phyloP scores from a whole-genome alignment of 495 filamentous ascomycete species.

The Neurospora sp. region DNA sequence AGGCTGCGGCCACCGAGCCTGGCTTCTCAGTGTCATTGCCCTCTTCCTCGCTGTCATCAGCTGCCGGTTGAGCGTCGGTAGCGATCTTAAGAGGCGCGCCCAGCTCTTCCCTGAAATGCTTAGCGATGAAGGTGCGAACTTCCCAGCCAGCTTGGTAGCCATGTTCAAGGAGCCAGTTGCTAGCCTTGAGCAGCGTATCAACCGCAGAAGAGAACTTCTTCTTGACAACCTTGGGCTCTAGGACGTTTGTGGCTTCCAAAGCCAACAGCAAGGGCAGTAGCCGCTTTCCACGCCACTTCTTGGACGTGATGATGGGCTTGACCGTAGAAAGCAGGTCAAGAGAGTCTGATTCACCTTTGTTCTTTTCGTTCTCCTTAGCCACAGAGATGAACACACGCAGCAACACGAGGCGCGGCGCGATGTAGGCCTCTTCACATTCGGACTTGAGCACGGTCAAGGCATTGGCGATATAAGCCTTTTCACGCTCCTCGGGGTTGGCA shows the following conservation, averaged over 20 bases:
- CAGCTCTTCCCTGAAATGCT: conserved; percentile 14
- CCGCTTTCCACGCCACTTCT: conserved; percentile 6
- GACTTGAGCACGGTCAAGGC: conserved; percentile 17
- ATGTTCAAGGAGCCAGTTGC: conserved; percentile 18
- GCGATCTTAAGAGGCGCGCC: conserved; percentile 11
- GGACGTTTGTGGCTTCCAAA: conserved; percentile 10
- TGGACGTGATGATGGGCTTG: not conserved
- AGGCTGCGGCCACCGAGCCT: not conserved
- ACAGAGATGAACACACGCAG: conserved; percentile 10
- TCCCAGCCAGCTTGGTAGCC: conserved; percentile 26
- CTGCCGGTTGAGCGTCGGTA: not conserved
- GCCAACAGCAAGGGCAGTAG: conserved; percentile 11
- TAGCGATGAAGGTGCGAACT: conserved; percentile 27
- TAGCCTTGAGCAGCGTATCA: conserved; percentile 16
- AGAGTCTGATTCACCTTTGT: not conserved
- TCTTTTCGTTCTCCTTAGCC: not conserved
- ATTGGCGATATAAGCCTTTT: conserved; percentile 21
- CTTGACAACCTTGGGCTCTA: conserved; percentile 6
- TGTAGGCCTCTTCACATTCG: conserved; percentile 11
- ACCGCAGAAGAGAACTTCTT: conserved; percentile 1
- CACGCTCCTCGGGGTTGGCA: conserved; percentile 22
- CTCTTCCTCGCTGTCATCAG: not conserved
- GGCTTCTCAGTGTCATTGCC: not conserved
- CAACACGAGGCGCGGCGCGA: conserved; percentile 11
- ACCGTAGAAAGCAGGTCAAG: conserved; percentile 5